These are phyloP conservation scores for Trametes cubensis DNA, from an alignment of 768 basidiomycete genomes.

Conservation along the genomic window DNA sequence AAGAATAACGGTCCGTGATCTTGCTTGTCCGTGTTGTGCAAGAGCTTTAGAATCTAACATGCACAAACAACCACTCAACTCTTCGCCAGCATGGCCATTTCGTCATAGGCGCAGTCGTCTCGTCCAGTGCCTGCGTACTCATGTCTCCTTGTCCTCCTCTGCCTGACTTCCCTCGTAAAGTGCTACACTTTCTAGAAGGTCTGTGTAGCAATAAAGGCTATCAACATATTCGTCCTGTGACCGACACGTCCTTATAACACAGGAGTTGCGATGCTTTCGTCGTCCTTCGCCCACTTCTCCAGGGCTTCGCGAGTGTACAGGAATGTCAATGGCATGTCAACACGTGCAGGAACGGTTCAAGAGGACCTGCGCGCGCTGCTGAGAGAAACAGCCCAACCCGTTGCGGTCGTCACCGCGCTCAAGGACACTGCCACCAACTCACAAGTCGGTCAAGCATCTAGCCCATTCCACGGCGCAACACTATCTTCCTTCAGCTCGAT, in stretches of 20 bases:
- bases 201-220: neutral
- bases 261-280: neutral
- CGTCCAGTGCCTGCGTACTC: neutral
- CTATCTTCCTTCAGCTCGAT: conserved; percentile 93
- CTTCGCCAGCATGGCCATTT: neutral
- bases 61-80: conserved; percentile 24
- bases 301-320: neutral
- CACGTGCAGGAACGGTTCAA: conserved; percentile 11
- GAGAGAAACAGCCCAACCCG: conserved; percentile 81
- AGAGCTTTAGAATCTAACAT: conserved; percentile 28
- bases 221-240: too few species aligned
- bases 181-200: neutral
- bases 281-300: neutral
- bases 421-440: conserved; percentile 41
- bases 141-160: neutral
- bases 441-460: neutral
- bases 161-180: neutral
- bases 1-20: neutral
- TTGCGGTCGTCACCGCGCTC: conserved; percentile 79
- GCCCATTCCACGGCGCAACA: conserved; percentile 82
- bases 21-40: conserved; percentile 22
- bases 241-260: too few species aligned
- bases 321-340: neutral
- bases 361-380: conserved; percentile 56
- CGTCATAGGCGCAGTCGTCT: neutral